phyloP scores from a whole-genome alignment of 768 basidiomycete genomes.

The Leccinellum albellum region DNA sequence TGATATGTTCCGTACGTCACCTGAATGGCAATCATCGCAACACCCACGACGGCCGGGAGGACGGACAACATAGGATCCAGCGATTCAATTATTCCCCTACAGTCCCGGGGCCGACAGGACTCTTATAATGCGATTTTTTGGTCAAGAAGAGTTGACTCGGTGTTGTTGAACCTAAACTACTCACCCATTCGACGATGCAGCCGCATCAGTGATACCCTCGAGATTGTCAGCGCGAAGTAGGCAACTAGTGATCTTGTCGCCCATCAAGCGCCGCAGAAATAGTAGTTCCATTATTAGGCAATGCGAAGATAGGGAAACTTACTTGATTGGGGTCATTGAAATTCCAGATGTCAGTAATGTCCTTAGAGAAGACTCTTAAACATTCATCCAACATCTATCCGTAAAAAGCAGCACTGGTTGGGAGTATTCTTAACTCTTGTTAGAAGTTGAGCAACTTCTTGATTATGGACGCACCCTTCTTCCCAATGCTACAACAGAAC shows the following conservation, averaged over 20 bases:
- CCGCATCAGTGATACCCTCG: background rate
- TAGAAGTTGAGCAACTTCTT: too few relatives aligned
- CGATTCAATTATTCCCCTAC: background rate
- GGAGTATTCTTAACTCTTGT: background rate
- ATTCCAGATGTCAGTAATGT: background rate
- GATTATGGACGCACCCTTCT: too few relatives aligned
- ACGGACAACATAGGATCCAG: background rate
- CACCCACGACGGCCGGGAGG: background rate
- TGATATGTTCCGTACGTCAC: background rate
- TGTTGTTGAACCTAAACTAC: background rate
- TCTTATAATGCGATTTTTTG: slow-evolving; percentile 4
- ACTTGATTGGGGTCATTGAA: background rate
- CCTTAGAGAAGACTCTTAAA: background rate
- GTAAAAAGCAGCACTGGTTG: background rate
- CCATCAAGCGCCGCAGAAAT: background rate
- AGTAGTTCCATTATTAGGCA: too few relatives aligned
- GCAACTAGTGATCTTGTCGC: background rate
- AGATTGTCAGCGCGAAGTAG: background rate
- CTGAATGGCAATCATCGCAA: background rate
- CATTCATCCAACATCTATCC: background rate
- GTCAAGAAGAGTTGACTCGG: background rate
- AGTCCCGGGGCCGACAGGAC: background rate
- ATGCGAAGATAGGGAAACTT: background rate
- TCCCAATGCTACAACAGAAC: too few relatives aligned
- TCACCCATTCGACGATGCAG: background rate